phyloP scores from a whole-genome alignment of 495 filamentous ascomycete species.

The Bacidia gigantensis region DNA sequence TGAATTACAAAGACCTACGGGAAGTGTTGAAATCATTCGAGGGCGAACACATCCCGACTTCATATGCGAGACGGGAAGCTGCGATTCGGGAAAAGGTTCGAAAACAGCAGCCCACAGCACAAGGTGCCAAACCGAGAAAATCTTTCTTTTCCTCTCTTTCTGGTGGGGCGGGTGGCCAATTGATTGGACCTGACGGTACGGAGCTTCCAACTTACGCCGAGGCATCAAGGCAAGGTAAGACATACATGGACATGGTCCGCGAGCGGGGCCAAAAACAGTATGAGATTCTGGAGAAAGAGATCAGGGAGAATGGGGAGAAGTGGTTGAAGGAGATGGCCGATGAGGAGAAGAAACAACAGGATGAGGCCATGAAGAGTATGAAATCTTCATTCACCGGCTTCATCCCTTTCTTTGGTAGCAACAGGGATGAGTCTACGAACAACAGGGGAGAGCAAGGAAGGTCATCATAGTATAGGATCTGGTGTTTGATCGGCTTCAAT shows the following conservation, averaged over 20 bases:
- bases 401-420: not conserved
- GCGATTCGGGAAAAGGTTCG: constrained; percentile 66
- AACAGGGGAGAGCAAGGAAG: not conserved
- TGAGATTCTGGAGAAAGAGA: constrained; percentile 73
- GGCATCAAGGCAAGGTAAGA: constrained; percentile 77
- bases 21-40: constrained; percentile 77
- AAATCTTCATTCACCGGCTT: constrained; percentile 44
- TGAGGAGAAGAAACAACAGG: constrained; percentile 68
- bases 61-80: constrained; percentile 82
- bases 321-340: constrained; percentile 86
- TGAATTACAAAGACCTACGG: constrained; percentile 75
- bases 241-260: constrained; percentile 81
- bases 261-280: constrained; percentile 86
- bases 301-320: constrained; percentile 80
- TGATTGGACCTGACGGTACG: constrained; percentile 46
- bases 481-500: not conserved
- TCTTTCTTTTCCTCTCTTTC: constrained; percentile 51
- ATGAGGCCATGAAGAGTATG: constrained; percentile 85
- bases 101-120: constrained; percentile 57
- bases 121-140: constrained; percentile 46
- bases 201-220: constrained; percentile 43
- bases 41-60: constrained; percentile 68
- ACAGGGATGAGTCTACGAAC: not conserved
- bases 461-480: not conserved
- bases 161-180: constrained; percentile 53